phyloP scores from a whole-genome alignment of 345 rosid genomes.

The Nephelium lappaceum region DNA sequence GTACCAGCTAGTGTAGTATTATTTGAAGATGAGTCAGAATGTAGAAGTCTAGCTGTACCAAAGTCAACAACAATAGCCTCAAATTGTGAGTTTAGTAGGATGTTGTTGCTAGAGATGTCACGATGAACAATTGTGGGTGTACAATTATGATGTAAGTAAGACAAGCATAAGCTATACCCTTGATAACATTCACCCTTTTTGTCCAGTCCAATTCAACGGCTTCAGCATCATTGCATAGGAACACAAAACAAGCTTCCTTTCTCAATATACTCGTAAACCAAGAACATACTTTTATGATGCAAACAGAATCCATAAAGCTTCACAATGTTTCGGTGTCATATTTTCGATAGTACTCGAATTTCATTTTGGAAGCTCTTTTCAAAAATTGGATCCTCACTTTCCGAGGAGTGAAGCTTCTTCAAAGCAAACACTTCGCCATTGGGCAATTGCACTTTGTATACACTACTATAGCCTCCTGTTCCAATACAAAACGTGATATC shows the following conservation, averaged over 20 bases:
- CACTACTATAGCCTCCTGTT: slow-evolving; percentile 18
- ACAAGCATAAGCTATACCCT: slow-evolving; percentile 7
- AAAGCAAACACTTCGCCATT: too few relatives aligned
- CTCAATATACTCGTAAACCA: too few relatives aligned
- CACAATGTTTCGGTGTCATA: too few relatives aligned
- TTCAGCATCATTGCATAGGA: neutral
- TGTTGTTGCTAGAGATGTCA: slow-evolving; percentile 23
- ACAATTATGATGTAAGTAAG: slow-evolving; percentile 27
- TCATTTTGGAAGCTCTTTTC: too few relatives aligned
- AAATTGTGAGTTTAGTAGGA: neutral
- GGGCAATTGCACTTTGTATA: too few relatives aligned
- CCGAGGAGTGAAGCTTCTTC: too few relatives aligned
- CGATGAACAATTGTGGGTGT: slow-evolving; percentile 16
- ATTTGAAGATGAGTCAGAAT: slow-evolving; percentile 16
- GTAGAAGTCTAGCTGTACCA: slow-evolving; percentile 16
- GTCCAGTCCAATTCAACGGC: slow-evolving; percentile 21
- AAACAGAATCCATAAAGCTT: too few relatives aligned
- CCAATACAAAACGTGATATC: slow-evolving; percentile 24
- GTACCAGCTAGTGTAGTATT: slow-evolving; percentile 5
- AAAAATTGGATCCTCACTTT: too few relatives aligned
- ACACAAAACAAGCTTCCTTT: too few relatives aligned
- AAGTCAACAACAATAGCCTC: slow-evolving; percentile 20
- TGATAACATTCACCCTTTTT: slow-evolving; percentile 16
- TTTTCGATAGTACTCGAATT: too few relatives aligned
- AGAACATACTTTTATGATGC: too few relatives aligned